A percentile compares a stretch with the other conserved stretches of the same genome.
These are phyloP conservation scores for Berkeleyomyces basicola DNA, from an alignment of 2,329 filamentous ascomycete species.

Conservation along the genomic window DNA sequence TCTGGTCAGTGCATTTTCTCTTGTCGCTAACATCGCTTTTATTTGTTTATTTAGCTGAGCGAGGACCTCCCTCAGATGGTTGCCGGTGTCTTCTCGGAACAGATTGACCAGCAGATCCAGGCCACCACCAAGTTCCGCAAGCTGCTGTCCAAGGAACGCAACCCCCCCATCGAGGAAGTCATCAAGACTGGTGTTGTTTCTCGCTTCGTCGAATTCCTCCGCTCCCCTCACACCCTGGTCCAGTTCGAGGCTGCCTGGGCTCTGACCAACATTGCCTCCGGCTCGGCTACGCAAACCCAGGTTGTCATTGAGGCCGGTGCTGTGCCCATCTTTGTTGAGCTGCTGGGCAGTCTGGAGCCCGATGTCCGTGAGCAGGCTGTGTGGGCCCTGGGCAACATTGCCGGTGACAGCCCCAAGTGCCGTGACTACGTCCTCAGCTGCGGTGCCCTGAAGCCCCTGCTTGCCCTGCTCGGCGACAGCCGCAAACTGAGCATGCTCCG, in stretches of 20 bases:
- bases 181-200: conserved; percentile 97
- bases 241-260: conserved; percentile 99
- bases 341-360: conserved; percentile 86
- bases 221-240: conserved; percentile 91
- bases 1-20: conserved; percentile 1
- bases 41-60: conserved; percentile 49
- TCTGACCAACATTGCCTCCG: conserved; percentile 96
- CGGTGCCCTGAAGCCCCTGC: conserved; percentile 77
- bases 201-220: conserved; percentile 95
- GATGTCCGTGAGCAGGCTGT: conserved; percentile 97
- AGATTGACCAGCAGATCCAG: conserved; percentile 94
- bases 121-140: conserved; percentile 98
- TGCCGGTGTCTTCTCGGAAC: conserved; percentile 90
- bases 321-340: conserved; percentile 95
- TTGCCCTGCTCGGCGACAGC: conserved; percentile 84
- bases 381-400: conserved; percentile 97
- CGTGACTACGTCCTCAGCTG: conserved; percentile 89
- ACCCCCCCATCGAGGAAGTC: conserved; percentile 96
- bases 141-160: conserved; percentile 94
- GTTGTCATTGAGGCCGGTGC: conserved; percentile 97
- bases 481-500: conserved; percentile 98
- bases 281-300: conserved; percentile 92
- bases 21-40: background rate
- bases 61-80: conserved; percentile 99
- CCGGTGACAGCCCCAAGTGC: conserved; percentile 93